A percentile compares a stretch with the other conserved stretches of the same genome.
Evolutionary conservation across 2,329 filamentous ascomycete species (phyloP).

Genomic region (Raffaelea deltoideospora): DNA sequence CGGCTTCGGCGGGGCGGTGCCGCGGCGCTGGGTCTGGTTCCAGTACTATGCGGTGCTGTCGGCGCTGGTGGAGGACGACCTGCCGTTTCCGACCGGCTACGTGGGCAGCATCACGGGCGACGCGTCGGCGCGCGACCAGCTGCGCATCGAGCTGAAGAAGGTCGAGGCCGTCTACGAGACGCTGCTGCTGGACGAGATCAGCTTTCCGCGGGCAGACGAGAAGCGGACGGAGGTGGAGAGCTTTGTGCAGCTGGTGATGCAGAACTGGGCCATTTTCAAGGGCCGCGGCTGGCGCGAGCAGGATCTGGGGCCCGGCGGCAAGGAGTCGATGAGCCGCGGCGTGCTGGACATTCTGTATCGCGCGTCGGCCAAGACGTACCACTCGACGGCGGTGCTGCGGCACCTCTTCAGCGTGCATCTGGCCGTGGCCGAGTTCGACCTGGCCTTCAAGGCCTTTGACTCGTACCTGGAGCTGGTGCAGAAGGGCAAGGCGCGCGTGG

Average conservation of each 20-base stretch:
- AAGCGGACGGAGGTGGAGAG: slow-evolving; percentile 64
- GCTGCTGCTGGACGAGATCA: slow-evolving; percentile 60
- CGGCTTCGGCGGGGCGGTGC: slow-evolving; percentile 43
- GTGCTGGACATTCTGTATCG: slow-evolving; percentile 82
- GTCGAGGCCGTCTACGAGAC: slow-evolving; percentile 70
- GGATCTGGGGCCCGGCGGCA: slow-evolving; percentile 70
- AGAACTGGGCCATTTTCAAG: slow-evolving; percentile 73
- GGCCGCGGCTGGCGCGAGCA: slow-evolving; percentile 66
- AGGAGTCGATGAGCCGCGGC: slow-evolving; percentile 56
- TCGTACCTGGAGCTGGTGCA: slow-evolving; percentile 83
- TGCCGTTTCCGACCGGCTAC: slow-evolving; percentile 42
- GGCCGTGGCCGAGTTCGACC: slow-evolving; percentile 76
- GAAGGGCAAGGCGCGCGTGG: slow-evolving; percentile 67
- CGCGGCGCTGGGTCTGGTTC: slow-evolving; percentile 60
- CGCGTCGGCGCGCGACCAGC: slow-evolving; percentile 38
- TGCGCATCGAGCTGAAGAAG: slow-evolving; percentile 62
- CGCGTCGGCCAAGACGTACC: slow-evolving; percentile 83
- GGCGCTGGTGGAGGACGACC: slow-evolving; percentile 51
- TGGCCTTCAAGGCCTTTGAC: slow-evolving; percentile 81
- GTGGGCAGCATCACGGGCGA: slow-evolving; percentile 26
- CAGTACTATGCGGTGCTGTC: slow-evolving; percentile 74
- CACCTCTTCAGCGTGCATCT: slow-evolving; percentile 80
- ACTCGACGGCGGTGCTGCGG: slow-evolving; percentile 78
- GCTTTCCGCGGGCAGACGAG: slow-evolving; percentile 73
- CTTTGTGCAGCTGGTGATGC: slow-evolving; percentile 65